Base-by-base conservation (phyloP, 202 grass and related monocot species). In the Panicum virgatum region DNA sequence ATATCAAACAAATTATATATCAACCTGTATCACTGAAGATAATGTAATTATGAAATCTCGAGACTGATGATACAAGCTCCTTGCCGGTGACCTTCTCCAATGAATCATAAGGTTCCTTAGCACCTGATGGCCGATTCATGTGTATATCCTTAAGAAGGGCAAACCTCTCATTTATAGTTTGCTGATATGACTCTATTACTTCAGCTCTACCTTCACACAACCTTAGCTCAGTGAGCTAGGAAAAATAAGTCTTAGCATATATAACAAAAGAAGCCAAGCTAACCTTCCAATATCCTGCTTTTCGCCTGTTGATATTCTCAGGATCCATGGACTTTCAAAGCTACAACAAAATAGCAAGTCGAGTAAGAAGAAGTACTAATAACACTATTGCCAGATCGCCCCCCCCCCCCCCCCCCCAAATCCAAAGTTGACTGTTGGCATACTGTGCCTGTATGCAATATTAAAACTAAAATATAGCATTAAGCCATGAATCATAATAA, bases 1-100 rank as follows among this genome's bases (percentile, higher is more conserved):
- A 79, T 83, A 59, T 43, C 23, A 59, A 82, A 72, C 47, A 77
- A n/a, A 44, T 77, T 72, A 88, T 52, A 80, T 20, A 81, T 81
- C n/a, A 86, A 98, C 95, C 92, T 91, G 90, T 86, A 84, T 94
- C 82, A 52, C 88, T 83, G 45, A 94, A 89, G 62, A 98, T 27
- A 59, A 87, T 80, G 72, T 70, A 71, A 25, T 94, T 88, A 37
- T 80, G 62, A 84, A 93, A 87, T 50, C 77, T 98, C 86, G 92
- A 83, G 40, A 98, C 45, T 39, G 92, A 98, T 3, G 95, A 94
- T 75, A 93, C 32, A 81, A 84, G 85, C 76, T 86, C 89, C 66
- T 74, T 68, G 72, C 50, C 46, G 19, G 81, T 60, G 25, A 78
- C 80, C 63, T 87, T 77, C 56, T 91, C 70, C 66, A 91, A 37